Evolutionary conservation across 805 yeast species (phyloP).

Genomic region (Candida khao-thaluensis): DNA sequence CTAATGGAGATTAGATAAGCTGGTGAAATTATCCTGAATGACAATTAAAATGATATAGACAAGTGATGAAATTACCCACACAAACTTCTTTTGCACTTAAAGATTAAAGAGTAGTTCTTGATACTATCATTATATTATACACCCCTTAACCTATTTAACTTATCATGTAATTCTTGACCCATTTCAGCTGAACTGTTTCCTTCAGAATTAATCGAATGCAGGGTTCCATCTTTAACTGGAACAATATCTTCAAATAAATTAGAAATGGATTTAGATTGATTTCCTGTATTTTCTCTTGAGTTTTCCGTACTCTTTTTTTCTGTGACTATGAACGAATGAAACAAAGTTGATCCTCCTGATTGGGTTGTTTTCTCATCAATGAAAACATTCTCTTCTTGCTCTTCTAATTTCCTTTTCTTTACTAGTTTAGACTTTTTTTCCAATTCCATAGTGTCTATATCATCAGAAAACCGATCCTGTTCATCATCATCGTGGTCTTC

Average conservation of each 20-base stretch:
- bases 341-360: conserved; percentile 30
- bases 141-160: conserved; percentile 10
- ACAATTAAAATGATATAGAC: too few species aligned
- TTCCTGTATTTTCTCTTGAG: conserved; percentile 18
- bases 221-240: not conserved
- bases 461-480: conserved; percentile 15
- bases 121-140: not conserved
- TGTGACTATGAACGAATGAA: conserved; percentile 25
- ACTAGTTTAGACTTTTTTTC: conserved; percentile 12
- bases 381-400: conserved; percentile 30
- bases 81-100: too few species aligned
- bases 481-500: conserved; percentile 20
- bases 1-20: too few species aligned
- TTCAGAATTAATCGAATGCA: not conserved
- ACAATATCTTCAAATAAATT: conserved; percentile 28
- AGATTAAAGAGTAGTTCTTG: too few species aligned
- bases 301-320: conserved; percentile 9
- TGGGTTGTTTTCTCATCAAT: conserved; percentile 23
- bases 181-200: conserved; percentile 13
- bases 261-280: conserved; percentile 30
- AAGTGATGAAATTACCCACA: too few species aligned
- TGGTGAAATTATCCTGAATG: not conserved
- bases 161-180: conserved; percentile 16
- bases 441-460: conserved; percentile 21
- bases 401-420: conserved; percentile 14